These are phyloP conservation scores for Syzygium syzygioides DNA, from an alignment of 441 rosid genomes.

Conservation along the genomic window DNA sequence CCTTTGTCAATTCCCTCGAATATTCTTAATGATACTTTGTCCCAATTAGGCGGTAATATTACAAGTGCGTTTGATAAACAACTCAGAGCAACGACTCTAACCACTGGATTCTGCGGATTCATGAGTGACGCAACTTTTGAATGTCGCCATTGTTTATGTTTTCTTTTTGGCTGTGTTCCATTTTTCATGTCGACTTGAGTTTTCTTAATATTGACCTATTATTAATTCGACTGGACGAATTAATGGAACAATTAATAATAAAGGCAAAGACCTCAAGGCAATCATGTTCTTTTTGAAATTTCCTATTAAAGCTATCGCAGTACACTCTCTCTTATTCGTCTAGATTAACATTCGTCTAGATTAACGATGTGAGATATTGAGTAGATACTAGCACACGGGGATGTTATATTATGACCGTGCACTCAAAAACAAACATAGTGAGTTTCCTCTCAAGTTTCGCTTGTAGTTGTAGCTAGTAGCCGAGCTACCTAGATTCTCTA, in stretches of 20 bases:
- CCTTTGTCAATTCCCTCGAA: background rate
- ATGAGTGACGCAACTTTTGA: fast-evolving
- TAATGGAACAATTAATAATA: no score
- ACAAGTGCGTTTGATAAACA: background rate
- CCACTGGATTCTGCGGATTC: background rate
- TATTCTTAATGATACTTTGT: background rate
- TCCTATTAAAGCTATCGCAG: background rate
- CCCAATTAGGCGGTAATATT: background rate
- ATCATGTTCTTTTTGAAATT: background rate
- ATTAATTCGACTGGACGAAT: background rate
- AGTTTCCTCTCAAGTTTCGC: background rate
- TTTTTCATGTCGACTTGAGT: background rate
- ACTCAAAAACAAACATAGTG: background rate
- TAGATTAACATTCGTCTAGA: background rate
- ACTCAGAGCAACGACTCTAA: background rate
- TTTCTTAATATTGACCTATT: background rate
- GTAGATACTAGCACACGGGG: background rate
- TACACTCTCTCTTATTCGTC: background rate
- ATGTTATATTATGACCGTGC: background rate
- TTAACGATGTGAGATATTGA: background rate
- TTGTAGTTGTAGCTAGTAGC: background rate
- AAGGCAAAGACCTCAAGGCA: background rate
- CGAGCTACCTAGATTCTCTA: background rate
- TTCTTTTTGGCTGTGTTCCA: fast-evolving
- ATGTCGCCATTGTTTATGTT: background rate